Conservation (phyloP, 208 protist genomes). For the Leishmania gerbilli region DNA sequence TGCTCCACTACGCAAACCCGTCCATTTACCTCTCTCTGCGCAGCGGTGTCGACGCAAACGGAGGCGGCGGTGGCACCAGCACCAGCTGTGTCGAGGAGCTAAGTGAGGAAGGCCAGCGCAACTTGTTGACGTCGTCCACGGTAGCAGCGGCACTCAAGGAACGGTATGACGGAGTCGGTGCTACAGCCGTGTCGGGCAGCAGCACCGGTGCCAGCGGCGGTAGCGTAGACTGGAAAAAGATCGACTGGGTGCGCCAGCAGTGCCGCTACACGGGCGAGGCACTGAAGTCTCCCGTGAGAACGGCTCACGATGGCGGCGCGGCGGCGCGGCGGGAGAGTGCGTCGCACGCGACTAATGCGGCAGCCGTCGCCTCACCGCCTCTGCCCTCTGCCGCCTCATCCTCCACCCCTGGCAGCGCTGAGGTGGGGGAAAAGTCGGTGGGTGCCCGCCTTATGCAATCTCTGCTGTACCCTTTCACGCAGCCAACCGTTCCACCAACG, state of each 20-base stretch:
- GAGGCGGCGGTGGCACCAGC: background rate
- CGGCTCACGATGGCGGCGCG: background rate
- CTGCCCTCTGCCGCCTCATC: background rate
- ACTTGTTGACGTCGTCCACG: slow-evolving; percentile 14
- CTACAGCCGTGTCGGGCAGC: background rate
- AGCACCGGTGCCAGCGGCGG: background rate
- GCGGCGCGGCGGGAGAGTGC: background rate
- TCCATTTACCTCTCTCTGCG: slow-evolving; percentile 17
- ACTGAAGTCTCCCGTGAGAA: background rate
- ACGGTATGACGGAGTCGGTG: slow-evolving; percentile 12
- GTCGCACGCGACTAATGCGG: background rate
- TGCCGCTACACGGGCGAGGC: slow-evolving; percentile 34
- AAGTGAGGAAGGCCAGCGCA: slow-evolving; percentile 12
- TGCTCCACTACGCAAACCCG: slow-evolving; percentile 19
- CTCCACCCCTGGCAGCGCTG: background rate
- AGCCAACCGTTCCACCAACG: background rate
- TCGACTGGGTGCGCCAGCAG: slow-evolving; percentile 31
- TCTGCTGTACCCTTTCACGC: slow-evolving; percentile 28
- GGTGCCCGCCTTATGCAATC: slow-evolving; percentile 28
- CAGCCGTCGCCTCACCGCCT: background rate
- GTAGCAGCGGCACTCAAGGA: slow-evolving; percentile 18
- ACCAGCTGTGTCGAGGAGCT: slow-evolving; percentile 13
- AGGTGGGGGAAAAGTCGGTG: slow-evolving; percentile 16
- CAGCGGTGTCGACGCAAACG: slow-evolving; percentile 2
- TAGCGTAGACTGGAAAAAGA: slow-evolving; percentile 26